Evolutionary conservation across 257 asterid genomes (phyloP).

Genomic region (Ehretia macrophylla): DNA sequence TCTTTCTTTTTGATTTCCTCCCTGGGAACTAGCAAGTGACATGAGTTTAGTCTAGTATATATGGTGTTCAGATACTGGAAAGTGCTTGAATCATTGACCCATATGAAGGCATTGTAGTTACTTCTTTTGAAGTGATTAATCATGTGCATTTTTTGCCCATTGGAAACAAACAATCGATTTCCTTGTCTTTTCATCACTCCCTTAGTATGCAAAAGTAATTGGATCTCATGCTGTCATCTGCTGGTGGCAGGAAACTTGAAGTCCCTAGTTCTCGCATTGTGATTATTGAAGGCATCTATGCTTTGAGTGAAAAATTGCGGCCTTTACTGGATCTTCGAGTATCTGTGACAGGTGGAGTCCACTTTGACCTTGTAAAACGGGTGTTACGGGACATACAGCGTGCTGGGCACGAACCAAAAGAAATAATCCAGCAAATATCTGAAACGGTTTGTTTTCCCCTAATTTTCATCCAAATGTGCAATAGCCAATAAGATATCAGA

Average conservation of each 20-base stretch:
- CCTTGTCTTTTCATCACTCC: neutral
- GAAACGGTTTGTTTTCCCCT: constrained; percentile 69
- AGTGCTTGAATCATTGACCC: no score
- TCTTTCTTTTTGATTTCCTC: no score
- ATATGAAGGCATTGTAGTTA: no score
- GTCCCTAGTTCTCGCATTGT: constrained; percentile 88
- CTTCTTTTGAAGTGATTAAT: no score
- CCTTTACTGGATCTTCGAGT: constrained; percentile 85
- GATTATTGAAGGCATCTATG: constrained; percentile 92
- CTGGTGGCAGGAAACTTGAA: constrained; percentile 74
- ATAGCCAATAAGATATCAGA: no score
- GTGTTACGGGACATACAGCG: constrained; percentile 95
- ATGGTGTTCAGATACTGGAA: no score
- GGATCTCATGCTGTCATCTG: constrained; percentile 15
- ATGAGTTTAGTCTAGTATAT: no score
- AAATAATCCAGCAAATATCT: constrained; percentile 96
- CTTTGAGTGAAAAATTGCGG: constrained; percentile 77
- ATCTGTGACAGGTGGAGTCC: constrained; percentile 97
- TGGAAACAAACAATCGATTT: no score
- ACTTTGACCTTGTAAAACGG: constrained; percentile 96
- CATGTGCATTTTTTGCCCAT: no score
- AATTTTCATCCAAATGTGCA: constrained; percentile 2
- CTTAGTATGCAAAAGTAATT: neutral
- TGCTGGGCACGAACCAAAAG: constrained; percentile 96
- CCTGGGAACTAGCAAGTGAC: no score